Conservation (phyloP, 2,329 filamentous ascomycete genomes). For the Colletotrichum lini region DNA sequence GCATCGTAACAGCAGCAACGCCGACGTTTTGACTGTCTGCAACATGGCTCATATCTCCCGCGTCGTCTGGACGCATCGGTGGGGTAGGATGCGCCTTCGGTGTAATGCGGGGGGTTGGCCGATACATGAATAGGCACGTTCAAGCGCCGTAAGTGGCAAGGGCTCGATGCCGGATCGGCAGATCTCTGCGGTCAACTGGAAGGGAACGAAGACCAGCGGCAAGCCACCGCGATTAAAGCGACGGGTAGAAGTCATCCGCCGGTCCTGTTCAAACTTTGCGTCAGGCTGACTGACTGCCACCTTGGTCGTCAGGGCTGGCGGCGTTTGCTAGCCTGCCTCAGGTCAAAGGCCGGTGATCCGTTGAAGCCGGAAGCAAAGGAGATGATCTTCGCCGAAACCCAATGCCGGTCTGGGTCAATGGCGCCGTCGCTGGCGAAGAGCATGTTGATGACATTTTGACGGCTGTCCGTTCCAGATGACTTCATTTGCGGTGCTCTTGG, state of each 20-base stretch:
- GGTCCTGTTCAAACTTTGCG: slow-evolving; percentile 27
- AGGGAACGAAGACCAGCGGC: slow-evolving; percentile 15
- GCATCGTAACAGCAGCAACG: slow-evolving; percentile 17
- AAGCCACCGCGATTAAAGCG: slow-evolving; percentile 29
- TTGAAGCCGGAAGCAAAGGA: not conserved
- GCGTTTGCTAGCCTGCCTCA: slow-evolving; percentile 17
- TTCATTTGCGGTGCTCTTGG: not conserved
- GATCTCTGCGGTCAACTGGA: slow-evolving; percentile 13
- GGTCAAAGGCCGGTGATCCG: slow-evolving; percentile 11
- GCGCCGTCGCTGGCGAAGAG: not conserved
- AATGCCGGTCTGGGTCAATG: not conserved
- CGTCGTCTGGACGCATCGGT: slow-evolving; percentile 20
- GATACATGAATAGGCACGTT: slow-evolving; percentile 7
- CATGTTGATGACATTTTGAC: not conserved
- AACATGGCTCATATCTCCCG: slow-evolving; percentile 12
- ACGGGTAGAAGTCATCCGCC: slow-evolving; percentile 38
- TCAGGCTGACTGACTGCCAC: slow-evolving; percentile 7
- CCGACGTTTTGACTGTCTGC: slow-evolving; percentile 1
- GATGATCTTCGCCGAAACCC: slow-evolving; percentile 1
- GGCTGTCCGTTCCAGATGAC: not conserved
- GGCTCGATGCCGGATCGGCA: slow-evolving; percentile 17
- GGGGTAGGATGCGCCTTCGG: slow-evolving; percentile 7
- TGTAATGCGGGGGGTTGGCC: slow-evolving; percentile 10
- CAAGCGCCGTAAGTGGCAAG: slow-evolving; percentile 22
- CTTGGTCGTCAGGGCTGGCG: slow-evolving; percentile 11